Evolutionary conservation across 441 rosid genomes (phyloP).

Genomic region (Erodium texanum): DNA sequence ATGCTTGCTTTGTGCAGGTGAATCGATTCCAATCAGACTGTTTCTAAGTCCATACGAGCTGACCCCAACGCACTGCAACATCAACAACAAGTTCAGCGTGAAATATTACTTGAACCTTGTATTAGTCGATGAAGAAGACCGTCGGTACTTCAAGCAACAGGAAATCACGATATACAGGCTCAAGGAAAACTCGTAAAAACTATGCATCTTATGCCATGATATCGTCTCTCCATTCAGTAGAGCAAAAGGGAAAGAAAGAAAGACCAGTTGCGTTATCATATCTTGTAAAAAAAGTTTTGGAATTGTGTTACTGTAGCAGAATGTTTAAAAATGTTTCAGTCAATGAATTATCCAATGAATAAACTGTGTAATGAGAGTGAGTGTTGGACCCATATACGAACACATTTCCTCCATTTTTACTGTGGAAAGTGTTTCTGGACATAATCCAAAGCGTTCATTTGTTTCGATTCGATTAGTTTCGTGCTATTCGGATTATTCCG

Average conservation of each 20-base stretch:
- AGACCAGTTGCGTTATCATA: constrained; percentile 16
- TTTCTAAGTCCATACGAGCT: constrained; percentile 88
- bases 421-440: too few relatives aligned
- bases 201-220: not conserved
- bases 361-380: not conserved
- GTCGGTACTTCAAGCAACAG: constrained; percentile 92
- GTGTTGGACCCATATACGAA: not conserved
- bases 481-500: too few relatives aligned
- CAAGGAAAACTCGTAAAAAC: constrained; percentile 52
- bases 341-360: not conserved
- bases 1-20: constrained; percentile 41
- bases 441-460: too few relatives aligned
- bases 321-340: not conserved
- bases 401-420: too few relatives aligned
- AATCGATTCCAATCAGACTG: constrained; percentile 85
- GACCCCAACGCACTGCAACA: constrained; percentile 86
- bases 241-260: too few relatives aligned
- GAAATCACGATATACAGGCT: constrained; percentile 82
- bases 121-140: constrained; percentile 91
- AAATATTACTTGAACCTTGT: constrained; percentile 90
- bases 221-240: too few relatives aligned
- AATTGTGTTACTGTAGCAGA: constrained; percentile 15
- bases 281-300: constrained; percentile 37
- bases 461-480: not conserved
- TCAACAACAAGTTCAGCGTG: constrained; percentile 93